Conservation (phyloP, 2,329 filamentous ascomycete genomes). For the Dactylellina sp. region DNA sequence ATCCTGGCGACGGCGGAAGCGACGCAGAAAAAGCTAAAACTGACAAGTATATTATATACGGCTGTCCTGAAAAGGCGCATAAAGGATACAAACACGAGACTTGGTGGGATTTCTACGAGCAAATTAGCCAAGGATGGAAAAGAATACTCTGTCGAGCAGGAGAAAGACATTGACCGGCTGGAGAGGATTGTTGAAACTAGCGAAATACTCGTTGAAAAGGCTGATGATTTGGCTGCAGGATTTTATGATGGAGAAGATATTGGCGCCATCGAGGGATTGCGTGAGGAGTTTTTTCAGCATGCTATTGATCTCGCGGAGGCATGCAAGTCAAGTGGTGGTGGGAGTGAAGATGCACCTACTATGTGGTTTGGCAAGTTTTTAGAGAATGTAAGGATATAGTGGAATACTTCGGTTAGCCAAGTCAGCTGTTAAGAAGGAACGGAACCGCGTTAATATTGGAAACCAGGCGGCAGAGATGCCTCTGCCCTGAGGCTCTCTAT, state of each 20-base stretch:
- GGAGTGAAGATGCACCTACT: slow-evolving; percentile 35
- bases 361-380: slow-evolving; percentile 54
- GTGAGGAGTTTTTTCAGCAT: slow-evolving; percentile 28
- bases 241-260: slow-evolving; percentile 50
- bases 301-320: slow-evolving; percentile 33
- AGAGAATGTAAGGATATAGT: slow-evolving; percentile 33
- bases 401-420: not conserved
- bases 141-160: slow-evolving; percentile 42
- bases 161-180: slow-evolving; percentile 33
- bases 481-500: too few species aligned
- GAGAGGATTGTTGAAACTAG: slow-evolving; percentile 39
- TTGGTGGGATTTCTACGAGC: slow-evolving; percentile 26
- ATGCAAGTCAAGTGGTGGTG: slow-evolving; percentile 21
- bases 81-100: slow-evolving; percentile 32
- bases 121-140: slow-evolving; percentile 21
- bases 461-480: too few species aligned
- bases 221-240: slow-evolving; percentile 40
- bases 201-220: slow-evolving; percentile 36
- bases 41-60: slow-evolving; percentile 51
- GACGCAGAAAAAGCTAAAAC: slow-evolving; percentile 50
- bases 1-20: slow-evolving; percentile 32
- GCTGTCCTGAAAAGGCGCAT: slow-evolving; percentile 51
- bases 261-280: slow-evolving; percentile 15
- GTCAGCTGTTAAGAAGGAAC: not conserved
- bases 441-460: too few species aligned